Conservation (phyloP, 306 rosid genomes). For the Malus asiatica region DNA sequence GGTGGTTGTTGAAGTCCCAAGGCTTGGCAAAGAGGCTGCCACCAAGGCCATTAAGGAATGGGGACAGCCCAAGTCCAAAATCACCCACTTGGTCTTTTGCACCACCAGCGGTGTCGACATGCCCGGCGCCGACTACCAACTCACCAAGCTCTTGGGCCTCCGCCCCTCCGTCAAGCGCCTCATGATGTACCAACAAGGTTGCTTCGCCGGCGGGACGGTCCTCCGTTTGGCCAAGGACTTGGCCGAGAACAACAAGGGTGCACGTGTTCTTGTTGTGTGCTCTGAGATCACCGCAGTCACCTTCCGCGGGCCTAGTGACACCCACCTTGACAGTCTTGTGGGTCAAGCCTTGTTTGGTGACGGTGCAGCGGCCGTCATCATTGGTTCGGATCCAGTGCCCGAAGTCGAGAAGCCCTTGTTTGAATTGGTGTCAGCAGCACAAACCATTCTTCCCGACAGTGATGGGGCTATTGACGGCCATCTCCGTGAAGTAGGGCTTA, state of each 20-base stretch:
- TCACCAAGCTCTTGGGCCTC: slow-evolving; percentile 63
- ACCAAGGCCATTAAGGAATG: slow-evolving; percentile 46
- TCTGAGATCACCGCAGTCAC: slow-evolving; percentile 49
- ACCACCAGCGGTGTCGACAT: slow-evolving; percentile 77
- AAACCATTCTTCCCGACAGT: slow-evolving; percentile 56
- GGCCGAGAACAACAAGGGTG: slow-evolving; percentile 49
- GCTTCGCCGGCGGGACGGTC: slow-evolving; percentile 52
- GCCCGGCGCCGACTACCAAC: slow-evolving; percentile 69
- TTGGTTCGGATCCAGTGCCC: slow-evolving; percentile 50
- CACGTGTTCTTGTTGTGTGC: slow-evolving; percentile 49
- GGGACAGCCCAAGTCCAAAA: slow-evolving; percentile 67
- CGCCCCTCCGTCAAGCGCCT: slow-evolving; percentile 57
- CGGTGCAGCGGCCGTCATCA: slow-evolving; percentile 43
- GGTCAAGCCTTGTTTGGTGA: slow-evolving; percentile 55
- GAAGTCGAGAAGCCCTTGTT: slow-evolving; percentile 47
- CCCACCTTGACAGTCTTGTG: slow-evolving; percentile 53
- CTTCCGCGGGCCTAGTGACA: slow-evolving; percentile 43
- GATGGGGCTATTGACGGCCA: slow-evolving; percentile 62
- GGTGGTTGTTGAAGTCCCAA: slow-evolving; percentile 63
- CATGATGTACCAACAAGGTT: slow-evolving; percentile 72
- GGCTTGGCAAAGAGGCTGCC: slow-evolving; percentile 67
- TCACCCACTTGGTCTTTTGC: slow-evolving; percentile 62
- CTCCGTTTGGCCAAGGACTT: slow-evolving; percentile 51
- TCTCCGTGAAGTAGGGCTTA: slow-evolving; percentile 59
- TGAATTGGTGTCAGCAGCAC: slow-evolving; percentile 51